phyloP scores from a whole-genome alignment of 202 grass and related monocot species.

The Thinopyrum obtusiflorum region DNA sequence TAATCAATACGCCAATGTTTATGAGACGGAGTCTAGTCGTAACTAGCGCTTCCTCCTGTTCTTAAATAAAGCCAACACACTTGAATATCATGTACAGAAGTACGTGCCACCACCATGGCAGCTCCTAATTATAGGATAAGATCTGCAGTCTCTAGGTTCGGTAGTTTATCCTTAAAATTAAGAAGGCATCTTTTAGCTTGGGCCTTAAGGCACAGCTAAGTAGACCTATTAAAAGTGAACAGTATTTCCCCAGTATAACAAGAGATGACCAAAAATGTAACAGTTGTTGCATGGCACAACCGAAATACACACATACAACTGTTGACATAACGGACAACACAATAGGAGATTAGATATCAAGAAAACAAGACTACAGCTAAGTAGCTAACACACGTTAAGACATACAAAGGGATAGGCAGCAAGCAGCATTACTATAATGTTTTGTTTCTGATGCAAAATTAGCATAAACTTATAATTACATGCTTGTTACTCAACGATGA shows the following conservation, averaged over 20 bases:
- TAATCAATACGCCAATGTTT: not conserved
- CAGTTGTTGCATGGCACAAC: not conserved
- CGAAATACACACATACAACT: not conserved
- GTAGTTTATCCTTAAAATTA: no score
- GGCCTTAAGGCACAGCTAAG: no score
- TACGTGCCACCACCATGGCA: no score
- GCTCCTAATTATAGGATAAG: no score
- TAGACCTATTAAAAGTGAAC: no score
- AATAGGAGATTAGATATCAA: conserved; percentile 25
- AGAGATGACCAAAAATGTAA: no score
- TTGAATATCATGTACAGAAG: not conserved
- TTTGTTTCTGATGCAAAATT: not conserved
- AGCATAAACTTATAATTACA: not conserved
- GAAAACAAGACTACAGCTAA: not conserved
- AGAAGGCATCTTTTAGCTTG: no score
- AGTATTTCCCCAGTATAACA: no score
- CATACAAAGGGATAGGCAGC: not conserved
- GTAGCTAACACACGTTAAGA: no score
- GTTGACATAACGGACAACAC: not conserved
- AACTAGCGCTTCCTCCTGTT: not conserved
- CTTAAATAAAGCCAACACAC: conserved; percentile 2
- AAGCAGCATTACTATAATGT: conserved; percentile 1
- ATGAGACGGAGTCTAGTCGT: not conserved
- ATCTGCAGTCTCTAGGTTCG: no score
- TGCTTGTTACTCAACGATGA: not conserved